These are phyloP conservation scores for Vitis hybrid DNA, from an alignment of 177 flowering plant species.

Conservation along the genomic window DNA sequence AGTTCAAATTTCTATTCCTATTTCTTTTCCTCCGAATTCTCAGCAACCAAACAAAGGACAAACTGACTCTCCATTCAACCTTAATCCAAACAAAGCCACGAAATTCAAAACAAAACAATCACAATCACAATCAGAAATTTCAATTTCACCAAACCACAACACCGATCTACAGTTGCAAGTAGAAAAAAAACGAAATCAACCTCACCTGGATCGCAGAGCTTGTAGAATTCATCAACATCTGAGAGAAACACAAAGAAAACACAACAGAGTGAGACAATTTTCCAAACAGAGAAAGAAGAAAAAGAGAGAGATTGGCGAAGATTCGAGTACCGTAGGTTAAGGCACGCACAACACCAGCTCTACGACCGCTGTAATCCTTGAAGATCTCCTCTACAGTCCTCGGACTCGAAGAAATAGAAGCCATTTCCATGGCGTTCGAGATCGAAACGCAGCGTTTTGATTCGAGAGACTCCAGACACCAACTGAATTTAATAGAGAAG, in stretches of 20 bases:
- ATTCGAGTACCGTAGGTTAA: conserved; percentile 51
- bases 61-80: not conserved
- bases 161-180: conserved; percentile 2
- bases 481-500: conserved; percentile 1
- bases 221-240: conserved; percentile 88
- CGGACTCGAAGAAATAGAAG: conserved; percentile 59
- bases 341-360: conserved; percentile 72
- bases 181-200: not conserved
- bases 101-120: not conserved
- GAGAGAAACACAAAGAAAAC: conserved; percentile 21
- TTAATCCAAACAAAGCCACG: conserved; percentile 1
- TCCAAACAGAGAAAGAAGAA: not conserved
- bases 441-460: not conserved
- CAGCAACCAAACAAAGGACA: not conserved
- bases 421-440: conserved; percentile 51
- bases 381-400: conserved; percentile 86
- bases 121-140: not conserved
- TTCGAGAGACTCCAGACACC: not conserved
- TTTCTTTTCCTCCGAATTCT: not conserved
- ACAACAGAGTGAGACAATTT: not conserved
- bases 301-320: conserved; percentile 5
- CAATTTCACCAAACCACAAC: conserved; percentile 2
- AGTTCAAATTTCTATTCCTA: not conserved
- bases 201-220: conserved; percentile 88
- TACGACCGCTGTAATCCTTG: conserved; percentile 69